Evolutionary conservation across 371 early-diverging fungal genomes (phyloP), one percentile per base, ranked within the genome.

Genomic region (Capniomyces stellatus): DNA sequence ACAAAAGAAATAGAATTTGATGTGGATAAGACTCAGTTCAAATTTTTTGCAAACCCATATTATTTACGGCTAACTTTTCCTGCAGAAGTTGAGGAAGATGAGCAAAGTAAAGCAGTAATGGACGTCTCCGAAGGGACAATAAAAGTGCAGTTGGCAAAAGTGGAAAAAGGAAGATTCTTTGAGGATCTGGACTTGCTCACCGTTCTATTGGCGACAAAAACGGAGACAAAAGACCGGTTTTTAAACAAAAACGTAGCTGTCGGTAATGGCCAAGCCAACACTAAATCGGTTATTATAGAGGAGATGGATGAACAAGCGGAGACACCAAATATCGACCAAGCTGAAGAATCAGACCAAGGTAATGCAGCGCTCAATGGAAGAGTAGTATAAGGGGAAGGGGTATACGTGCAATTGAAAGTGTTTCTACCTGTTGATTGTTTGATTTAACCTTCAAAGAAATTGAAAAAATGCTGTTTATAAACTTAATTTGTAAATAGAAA

Each of bases 181-280:
- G 59, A 70, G 0, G 91, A 94, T 64, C 73, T 96, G 42, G 93
- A 92, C 61, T 58, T 96, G 57, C 63, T 94, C 3, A 81, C 85
- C 0, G 87, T 80, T 52, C 61, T 89, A 21, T 65, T 89, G 54
- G 86, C 85, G 15, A 63, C 70, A 0, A 40, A 51, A 18, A 55
- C 56, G 4, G 25, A 49, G 28, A 24, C 43, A 24, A 25, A 39
- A 6, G 48, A n/a, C n/a, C n/a, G n/a, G n/a, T n/a, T n/a, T n/a
- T n/a, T n/a, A n/a, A n/a, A n/a, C n/a, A n/a, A n/a, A n/a, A 18
- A n/a, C 10, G n/a, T 18, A n/a, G 8, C 25, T n/a, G 29, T 18
- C 10, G n/a, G n/a, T 46, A 29, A 8, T n/a, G 10, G 46, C 29
- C 27, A 15, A 24, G 35, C 29, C 47, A 30, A 6, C 42, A 40